Conservation (phyloP, 805 yeast genomes). For the Starmerella apis region DNA sequence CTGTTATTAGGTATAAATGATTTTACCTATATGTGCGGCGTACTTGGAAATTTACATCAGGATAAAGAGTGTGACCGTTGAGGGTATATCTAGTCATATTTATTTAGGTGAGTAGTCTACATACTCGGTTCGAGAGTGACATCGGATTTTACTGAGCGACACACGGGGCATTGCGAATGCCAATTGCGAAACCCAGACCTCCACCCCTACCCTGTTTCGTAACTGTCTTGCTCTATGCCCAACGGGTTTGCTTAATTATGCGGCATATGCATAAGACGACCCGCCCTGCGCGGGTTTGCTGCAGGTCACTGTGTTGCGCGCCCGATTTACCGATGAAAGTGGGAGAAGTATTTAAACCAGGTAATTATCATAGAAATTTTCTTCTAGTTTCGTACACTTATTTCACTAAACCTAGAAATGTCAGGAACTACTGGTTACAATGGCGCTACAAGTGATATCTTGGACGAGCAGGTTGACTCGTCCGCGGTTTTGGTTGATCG, state of each 20-base stretch:
- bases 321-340: background rate
- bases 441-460: slow-evolving; percentile 17
- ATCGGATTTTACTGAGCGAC: too few species aligned
- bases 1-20: too few species aligned
- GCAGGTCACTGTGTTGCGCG: background rate
- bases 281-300: background rate
- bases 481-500: slow-evolving; percentile 32
- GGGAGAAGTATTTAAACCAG: background rate
- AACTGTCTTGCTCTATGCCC: background rate
- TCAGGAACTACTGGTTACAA: background rate
- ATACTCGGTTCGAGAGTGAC: background rate
- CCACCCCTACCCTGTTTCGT: too few species aligned
- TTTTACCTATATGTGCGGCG: too few species aligned
- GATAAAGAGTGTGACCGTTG: too few species aligned
- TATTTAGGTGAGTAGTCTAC: background rate
- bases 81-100: too few species aligned
- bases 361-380: too few species aligned
- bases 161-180: too few species aligned
- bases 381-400: too few species aligned
- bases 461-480: slow-evolving; percentile 30
- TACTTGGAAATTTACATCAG: too few species aligned
- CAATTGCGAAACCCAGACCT: too few species aligned
- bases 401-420: too few species aligned
- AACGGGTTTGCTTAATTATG: background rate
- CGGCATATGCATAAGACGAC: background rate